phyloP scores from a whole-genome alignment of 352 stramenopile genomes.

The Pythium rhizo-oryzae region DNA sequence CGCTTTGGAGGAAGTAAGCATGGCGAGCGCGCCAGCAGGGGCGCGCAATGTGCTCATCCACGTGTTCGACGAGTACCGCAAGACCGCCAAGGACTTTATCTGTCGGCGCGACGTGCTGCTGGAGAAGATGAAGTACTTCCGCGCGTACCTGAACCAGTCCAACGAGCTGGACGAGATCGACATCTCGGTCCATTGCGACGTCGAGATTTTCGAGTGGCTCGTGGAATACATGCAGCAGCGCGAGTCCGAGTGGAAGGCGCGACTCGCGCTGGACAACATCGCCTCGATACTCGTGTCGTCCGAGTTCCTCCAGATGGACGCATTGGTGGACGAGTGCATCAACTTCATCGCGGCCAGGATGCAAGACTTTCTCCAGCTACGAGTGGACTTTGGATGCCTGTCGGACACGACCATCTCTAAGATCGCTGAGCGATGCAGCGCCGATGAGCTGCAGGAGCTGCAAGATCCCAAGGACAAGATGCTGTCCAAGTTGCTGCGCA shows the following conservation, averaged over 20 bases:
- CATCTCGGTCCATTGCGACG: conserved; percentile 93
- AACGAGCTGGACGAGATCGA: conserved; percentile 91
- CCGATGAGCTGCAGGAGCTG: conserved; percentile 62
- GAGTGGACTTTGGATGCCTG: conserved; percentile 87
- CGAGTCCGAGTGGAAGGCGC: conserved; percentile 45
- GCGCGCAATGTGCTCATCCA: conserved; percentile 81
- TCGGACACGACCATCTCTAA: conserved; percentile 72
- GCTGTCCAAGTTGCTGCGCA: conserved; percentile 79
- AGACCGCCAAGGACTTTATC: conserved; percentile 85
- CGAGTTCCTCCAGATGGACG: conserved; percentile 92
- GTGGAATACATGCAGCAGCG: conserved; percentile 84
- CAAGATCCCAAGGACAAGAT: conserved; percentile 90
- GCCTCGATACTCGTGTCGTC: conserved; percentile 91
- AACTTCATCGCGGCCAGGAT: conserved; percentile 71
- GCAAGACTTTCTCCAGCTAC: conserved; percentile 82
- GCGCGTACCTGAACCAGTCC: conserved; percentile 71
- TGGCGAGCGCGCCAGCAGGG: not conserved
- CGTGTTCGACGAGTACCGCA: conserved; percentile 90
- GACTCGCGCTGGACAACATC: conserved; percentile 72
- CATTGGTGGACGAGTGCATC: conserved; percentile 85
- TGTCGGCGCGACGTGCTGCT: conserved; percentile 83
- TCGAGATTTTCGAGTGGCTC: conserved; percentile 92
- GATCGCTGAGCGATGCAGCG: conserved; percentile 63
- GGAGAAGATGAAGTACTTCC: conserved; percentile 93
- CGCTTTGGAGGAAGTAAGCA: not conserved